phyloP scores from a whole-genome alignment of 2,329 filamentous ascomycete genomes.

The Aspergillus aculeatinus region DNA sequence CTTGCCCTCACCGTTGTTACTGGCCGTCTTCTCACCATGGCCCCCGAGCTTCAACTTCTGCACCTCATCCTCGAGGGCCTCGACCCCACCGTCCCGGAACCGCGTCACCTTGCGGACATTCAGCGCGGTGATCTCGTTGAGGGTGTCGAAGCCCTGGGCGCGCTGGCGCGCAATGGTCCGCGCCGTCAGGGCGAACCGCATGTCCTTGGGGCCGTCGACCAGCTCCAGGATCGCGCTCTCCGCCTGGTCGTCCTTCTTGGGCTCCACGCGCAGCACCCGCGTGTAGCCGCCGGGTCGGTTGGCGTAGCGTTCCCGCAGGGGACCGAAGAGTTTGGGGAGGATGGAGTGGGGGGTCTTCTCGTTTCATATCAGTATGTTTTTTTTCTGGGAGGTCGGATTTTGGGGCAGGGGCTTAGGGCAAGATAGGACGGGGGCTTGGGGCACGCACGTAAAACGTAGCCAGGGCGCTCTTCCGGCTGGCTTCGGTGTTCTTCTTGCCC shows the following conservation, averaged over 20 bases:
- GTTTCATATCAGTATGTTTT: neutral
- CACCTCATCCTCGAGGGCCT: conserved; percentile 64
- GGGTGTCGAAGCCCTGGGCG: conserved; percentile 52
- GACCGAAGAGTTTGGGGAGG: conserved; percentile 83
- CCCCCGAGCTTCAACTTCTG: conserved; percentile 56
- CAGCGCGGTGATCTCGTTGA: conserved; percentile 69
- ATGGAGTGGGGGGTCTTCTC: conserved; percentile 42
- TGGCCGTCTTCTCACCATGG: conserved; percentile 17
- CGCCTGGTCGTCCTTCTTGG: conserved; percentile 83
- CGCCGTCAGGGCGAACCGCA: conserved; percentile 92
- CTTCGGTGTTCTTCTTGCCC: conserved; percentile 89
- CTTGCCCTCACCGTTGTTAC: too few relatives aligned
- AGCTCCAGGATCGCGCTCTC: conserved; percentile 89
- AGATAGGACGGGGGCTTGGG: neutral
- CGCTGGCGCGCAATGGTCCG: conserved; percentile 69
- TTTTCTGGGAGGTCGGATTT: too few relatives aligned
- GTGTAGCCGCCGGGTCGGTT: conserved; percentile 88
- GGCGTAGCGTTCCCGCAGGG: conserved; percentile 75
- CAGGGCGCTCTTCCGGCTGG: conserved; percentile 70
- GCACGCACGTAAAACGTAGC: conserved; percentile 78
- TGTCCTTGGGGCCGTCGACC: conserved; percentile 89
- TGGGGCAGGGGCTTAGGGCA: too few relatives aligned
- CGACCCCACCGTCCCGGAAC: conserved; percentile 66
- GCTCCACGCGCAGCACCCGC: conserved; percentile 86
- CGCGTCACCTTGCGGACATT: conserved; percentile 83